phyloP scores from a whole-genome alignment of 129 eudicot genomes.

The Centaurea solstitialis region DNA sequence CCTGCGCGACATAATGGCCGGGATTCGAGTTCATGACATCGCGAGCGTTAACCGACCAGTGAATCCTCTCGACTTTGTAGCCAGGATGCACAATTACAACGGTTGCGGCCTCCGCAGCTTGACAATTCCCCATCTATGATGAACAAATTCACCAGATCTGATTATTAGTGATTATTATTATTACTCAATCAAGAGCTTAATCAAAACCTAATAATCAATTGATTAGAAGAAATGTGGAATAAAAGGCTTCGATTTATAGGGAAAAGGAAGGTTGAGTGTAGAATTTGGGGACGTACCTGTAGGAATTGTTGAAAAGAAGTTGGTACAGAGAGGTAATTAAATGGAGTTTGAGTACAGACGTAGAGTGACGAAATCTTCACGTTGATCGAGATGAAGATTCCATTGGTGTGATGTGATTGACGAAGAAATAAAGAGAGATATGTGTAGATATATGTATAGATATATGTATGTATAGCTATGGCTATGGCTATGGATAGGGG shows the following conservation, averaged over 20 bases:
- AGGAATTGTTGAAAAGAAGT: slow-evolving; percentile 1
- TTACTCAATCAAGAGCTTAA: background rate
- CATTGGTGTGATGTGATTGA: slow-evolving; percentile 34
- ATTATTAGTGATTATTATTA: background rate
- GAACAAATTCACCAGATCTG: background rate
- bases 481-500: background rate
- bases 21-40: slow-evolving; percentile 75
- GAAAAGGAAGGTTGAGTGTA: no score
- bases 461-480: background rate
- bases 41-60: slow-evolving; percentile 63
- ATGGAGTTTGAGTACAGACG: background rate
- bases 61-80: slow-evolving; percentile 57
- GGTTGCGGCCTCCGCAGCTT: slow-evolving; percentile 84
- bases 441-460: no score
- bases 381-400: slow-evolving; percentile 25
- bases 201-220: background rate
- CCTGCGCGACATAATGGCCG: slow-evolving; percentile 73
- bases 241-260: background rate
- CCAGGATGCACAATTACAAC: slow-evolving; percentile 73
- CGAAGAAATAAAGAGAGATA: background rate
- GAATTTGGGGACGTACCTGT: slow-evolving; percentile 13
- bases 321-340: slow-evolving; percentile 2
- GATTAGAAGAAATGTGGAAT: background rate
- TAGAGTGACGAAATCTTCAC: slow-evolving; percentile 20
- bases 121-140: slow-evolving; percentile 75